Conservation (phyloP, 768 basidiomycete genomes). For the Kwoniella dendrophila region DNA sequence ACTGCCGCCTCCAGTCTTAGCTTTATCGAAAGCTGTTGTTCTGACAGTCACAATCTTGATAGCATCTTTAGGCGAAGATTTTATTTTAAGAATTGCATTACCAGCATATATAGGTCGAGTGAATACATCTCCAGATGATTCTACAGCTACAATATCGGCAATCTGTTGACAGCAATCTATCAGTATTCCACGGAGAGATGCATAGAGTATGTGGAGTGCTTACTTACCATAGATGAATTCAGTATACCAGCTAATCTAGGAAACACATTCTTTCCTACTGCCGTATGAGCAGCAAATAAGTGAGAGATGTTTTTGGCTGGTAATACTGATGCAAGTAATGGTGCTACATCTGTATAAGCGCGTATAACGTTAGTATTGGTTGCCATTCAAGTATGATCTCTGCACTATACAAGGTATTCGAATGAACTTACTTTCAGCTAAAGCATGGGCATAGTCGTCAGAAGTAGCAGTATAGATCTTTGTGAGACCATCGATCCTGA, state of each 20-base stretch:
- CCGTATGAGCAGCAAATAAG: constrained; percentile 87
- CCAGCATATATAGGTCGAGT: constrained; percentile 96
- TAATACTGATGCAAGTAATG: constrained; percentile 75
- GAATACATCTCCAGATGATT: constrained; percentile 70
- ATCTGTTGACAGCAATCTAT: constrained; percentile 57
- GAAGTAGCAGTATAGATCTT: constrained; percentile 55
- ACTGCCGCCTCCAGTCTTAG: constrained; percentile 62
- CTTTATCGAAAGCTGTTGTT: constrained; percentile 78
- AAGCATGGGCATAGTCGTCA: constrained; percentile 43
- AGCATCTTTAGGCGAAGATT: constrained; percentile 69
- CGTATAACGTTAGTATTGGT: background rate
- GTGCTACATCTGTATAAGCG: constrained; percentile 67
- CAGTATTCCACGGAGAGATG: background rate
- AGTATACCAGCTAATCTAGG: constrained; percentile 88
- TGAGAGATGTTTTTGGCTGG: constrained; percentile 75
- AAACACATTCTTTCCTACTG: constrained; percentile 85
- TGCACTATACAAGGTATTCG: background rate
- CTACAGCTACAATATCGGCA: constrained; percentile 83
- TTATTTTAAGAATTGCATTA: constrained; percentile 92
- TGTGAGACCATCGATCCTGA: constrained; percentile 53
- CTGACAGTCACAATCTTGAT: constrained; percentile 95
- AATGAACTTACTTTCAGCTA: constrained; percentile 49
- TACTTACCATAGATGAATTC: constrained; percentile 71
- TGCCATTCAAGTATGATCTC: too few species aligned
- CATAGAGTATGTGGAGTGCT: too few species aligned